These are phyloP conservation scores for Miamiensis avidus DNA, from an alignment of 169 alveolate genomes.

Conservation along the genomic window DNA sequence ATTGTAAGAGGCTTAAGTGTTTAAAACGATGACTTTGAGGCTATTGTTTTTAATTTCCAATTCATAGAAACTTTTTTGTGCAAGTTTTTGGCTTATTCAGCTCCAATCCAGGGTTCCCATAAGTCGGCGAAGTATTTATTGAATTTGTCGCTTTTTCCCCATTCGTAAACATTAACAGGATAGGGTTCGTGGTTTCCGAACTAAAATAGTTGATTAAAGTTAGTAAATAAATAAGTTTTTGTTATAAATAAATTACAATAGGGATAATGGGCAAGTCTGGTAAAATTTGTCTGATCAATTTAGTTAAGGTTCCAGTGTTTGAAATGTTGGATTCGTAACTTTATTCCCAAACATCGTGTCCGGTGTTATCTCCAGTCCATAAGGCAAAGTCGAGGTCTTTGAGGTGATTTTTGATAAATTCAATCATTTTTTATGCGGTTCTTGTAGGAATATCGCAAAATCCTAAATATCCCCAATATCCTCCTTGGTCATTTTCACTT, in stretches of 20 bases:
- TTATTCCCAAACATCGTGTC: constrained; percentile 38
- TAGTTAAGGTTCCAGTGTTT: neutral
- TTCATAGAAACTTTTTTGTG: constrained; percentile 69
- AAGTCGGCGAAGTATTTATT: constrained; percentile 37
- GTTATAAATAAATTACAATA: neutral
- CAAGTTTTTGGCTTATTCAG: constrained; percentile 56
- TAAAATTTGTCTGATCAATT: no score
- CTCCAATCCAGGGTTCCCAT: constrained; percentile 72
- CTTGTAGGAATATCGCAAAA: constrained; percentile 65
- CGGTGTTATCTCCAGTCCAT: constrained; percentile 83
- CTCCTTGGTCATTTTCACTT: constrained; percentile 38
- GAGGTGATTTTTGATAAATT: constrained; percentile 33
- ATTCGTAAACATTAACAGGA: neutral
- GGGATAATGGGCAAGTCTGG: neutral
- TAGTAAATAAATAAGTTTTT: no score
- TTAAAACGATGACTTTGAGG: constrained; percentile 53
- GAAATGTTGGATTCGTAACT: neutral
- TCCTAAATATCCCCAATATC: constrained; percentile 60
- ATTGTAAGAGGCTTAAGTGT: constrained; percentile 55
- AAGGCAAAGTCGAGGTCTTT: constrained; percentile 60
- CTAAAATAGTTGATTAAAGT: no score
- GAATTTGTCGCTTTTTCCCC: neutral
- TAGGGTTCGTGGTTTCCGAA: neutral
- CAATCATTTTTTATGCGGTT: constrained; percentile 32
- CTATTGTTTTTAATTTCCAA: constrained; percentile 8